Conservation (phyloP, 768 basidiomycete species). For the Rhodotorula toruloides region DNA sequence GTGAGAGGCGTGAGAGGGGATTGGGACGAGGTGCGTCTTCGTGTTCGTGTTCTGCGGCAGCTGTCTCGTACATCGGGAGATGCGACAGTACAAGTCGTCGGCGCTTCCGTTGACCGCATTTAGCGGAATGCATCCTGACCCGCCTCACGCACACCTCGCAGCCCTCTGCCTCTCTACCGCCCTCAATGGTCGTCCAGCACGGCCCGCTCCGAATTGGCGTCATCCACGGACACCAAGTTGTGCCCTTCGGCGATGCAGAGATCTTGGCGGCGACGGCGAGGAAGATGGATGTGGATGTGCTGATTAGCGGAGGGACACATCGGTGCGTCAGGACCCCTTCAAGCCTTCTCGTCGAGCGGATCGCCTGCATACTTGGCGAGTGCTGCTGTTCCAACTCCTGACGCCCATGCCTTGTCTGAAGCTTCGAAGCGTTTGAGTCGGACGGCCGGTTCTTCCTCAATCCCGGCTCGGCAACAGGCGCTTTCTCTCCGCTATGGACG, state of each 20-base stretch:
- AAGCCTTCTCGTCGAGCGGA: not conserved
- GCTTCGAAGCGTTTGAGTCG: conserved; percentile 89
- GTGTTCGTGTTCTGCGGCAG: not conserved
- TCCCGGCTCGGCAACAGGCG: conserved; percentile 90
- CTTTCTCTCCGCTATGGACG: conserved; percentile 50
- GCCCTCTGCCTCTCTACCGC: conserved; percentile 58
- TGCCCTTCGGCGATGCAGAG: conserved; percentile 87
- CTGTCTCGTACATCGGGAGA: not conserved
- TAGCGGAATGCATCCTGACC: too few species aligned
- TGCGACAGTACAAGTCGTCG: not conserved
- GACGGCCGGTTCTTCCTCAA: conserved; percentile 91
- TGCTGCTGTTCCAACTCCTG: not conserved
- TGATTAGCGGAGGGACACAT: conserved; percentile 90
- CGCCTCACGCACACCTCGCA: too few species aligned
- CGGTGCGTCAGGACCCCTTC: conserved; percentile 55
- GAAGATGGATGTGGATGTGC: conserved; percentile 96
- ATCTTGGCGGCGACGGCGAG: conserved; percentile 80
- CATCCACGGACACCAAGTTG: conserved; percentile 87
- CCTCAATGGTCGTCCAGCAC: conserved; percentile 73
- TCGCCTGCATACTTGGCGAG: not conserved
- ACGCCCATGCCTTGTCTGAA: conserved; percentile 42
- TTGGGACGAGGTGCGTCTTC: conserved; percentile 74
- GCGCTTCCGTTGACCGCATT: too few species aligned
- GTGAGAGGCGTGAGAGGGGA: conserved; percentile 88
- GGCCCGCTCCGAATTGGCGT: conserved; percentile 83